A percentile compares a stretch with the other conserved stretches of the same genome.
Evolutionary conservation across 78 protist species (phyloP).

Genomic region (Tieghemostelium lacteum): DNA sequence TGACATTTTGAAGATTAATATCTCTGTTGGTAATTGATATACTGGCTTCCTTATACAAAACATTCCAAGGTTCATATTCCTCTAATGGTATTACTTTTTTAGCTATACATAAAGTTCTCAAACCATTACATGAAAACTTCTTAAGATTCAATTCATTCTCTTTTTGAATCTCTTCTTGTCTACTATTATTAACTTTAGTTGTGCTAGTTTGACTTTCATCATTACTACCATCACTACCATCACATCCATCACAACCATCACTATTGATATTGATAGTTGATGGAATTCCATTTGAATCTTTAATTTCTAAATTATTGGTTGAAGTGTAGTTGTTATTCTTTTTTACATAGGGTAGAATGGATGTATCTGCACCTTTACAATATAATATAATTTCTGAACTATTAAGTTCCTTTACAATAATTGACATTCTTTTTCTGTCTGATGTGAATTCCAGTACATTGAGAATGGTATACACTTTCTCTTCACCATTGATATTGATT

Average conservation of each 20-base stretch:
- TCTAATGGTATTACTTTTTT: constrained; percentile 22
- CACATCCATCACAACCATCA: not conserved
- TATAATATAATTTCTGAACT: constrained; percentile 44
- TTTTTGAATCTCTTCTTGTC: not conserved
- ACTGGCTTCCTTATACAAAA: constrained; percentile 49
- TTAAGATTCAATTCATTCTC: constrained; percentile 26
- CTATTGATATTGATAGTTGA: not conserved
- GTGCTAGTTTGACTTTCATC: not conserved
- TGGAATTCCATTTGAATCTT: not conserved
- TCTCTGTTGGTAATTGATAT: constrained; percentile 33
- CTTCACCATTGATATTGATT: not conserved
- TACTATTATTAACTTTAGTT: not conserved
- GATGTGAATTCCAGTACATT: constrained; percentile 90
- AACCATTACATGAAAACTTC: constrained; percentile 86
- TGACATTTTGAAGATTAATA: not conserved
- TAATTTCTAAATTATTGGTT: no score
- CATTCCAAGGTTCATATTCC: constrained; percentile 64
- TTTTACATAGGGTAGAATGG: constrained; percentile 31
- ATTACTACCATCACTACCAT: not conserved
- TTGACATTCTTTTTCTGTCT: constrained; percentile 94
- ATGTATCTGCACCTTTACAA: constrained; percentile 94
- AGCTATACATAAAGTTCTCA: constrained; percentile 94
- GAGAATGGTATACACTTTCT: constrained; percentile 68
- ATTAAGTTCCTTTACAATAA: constrained; percentile 65
- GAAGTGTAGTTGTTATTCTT: not conserved